These are phyloP conservation scores for Saccharomycopsis olivae DNA, from an alignment of 805 yeast genomes.

Conservation along the genomic window DNA sequence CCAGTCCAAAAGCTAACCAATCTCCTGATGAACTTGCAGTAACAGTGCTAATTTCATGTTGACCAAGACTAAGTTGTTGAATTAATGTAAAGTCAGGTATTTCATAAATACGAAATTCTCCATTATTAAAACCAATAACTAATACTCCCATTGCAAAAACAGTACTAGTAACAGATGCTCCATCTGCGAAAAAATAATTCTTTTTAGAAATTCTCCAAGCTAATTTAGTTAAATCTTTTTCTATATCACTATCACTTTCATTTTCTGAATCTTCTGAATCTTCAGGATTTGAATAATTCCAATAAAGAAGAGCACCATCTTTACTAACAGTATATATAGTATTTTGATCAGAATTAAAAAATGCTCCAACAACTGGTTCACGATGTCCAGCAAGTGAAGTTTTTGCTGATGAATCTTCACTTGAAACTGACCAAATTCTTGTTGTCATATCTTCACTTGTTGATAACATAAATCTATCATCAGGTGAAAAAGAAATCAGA, in stretches of 20 bases:
- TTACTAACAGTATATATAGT: constrained; percentile 82
- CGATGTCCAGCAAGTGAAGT: constrained; percentile 88
- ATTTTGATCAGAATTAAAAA: constrained; percentile 82
- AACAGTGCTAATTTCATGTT: constrained; percentile 76
- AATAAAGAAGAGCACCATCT: constrained; percentile 88
- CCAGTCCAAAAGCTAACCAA: constrained; percentile 94
- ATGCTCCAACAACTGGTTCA: constrained; percentile 80
- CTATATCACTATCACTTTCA: constrained; percentile 24
- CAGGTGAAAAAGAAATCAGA: constrained; percentile 79
- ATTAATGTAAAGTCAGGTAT: constrained; percentile 68
- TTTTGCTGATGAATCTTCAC: constrained; percentile 61
- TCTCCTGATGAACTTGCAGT: constrained; percentile 78
- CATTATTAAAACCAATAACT: constrained; percentile 83
- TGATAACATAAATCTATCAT: constrained; percentile 78
- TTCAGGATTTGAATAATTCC: constrained; percentile 68
- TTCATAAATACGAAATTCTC: constrained; percentile 87
- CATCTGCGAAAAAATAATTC: constrained; percentile 57
- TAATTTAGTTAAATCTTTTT: constrained; percentile 29
- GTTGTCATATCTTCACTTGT: constrained; percentile 87
- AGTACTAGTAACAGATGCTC: constrained; percentile 62
- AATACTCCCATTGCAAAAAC: constrained; percentile 62
- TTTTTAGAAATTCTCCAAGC: constrained; percentile 80
- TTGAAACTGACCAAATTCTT: constrained; percentile 64
- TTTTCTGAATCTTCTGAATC: constrained; percentile 36
- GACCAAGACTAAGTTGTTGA: constrained; percentile 88